Conservation (phyloP, 106 monocot species). For the Dendrobium catenatum region DNA sequence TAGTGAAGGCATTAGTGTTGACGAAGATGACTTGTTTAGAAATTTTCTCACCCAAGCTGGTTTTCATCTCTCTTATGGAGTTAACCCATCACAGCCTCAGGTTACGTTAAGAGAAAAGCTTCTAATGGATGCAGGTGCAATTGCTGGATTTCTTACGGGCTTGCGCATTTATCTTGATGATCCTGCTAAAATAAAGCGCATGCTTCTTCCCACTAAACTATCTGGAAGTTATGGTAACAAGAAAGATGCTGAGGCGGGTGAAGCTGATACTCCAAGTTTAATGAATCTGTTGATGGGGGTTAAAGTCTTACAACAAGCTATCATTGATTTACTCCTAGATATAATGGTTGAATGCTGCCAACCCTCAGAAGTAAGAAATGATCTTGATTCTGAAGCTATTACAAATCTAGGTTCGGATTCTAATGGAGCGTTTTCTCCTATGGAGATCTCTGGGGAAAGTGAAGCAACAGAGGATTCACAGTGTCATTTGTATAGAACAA, state of each 20-base stretch:
- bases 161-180: slow-evolving; percentile 81
- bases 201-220: slow-evolving; percentile 82
- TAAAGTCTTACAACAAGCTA: slow-evolving; percentile 84
- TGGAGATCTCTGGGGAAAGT: slow-evolving; percentile 34
- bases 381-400: slow-evolving; percentile 32
- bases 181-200: slow-evolving; percentile 84
- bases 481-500: slow-evolving; percentile 32
- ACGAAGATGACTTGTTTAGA: slow-evolving; percentile 83
- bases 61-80: slow-evolving; percentile 77
- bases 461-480: slow-evolving; percentile 33
- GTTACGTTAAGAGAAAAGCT: slow-evolving; percentile 87
- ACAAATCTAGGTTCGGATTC: slow-evolving; percentile 35
- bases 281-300: slow-evolving; percentile 91
- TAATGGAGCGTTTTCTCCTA: slow-evolving; percentile 32
- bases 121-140: slow-evolving; percentile 79
- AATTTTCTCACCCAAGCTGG: slow-evolving; percentile 82
- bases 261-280: slow-evolving; percentile 64
- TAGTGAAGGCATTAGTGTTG: slow-evolving; percentile 70
- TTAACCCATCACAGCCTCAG: slow-evolving; percentile 66
- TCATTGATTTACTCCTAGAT: slow-evolving; percentile 88
- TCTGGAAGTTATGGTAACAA: slow-evolving; percentile 42
- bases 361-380: slow-evolving; percentile 46
- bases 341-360: slow-evolving; percentile 99
- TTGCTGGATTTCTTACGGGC: slow-evolving; percentile 83
- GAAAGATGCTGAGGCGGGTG: slow-evolving; percentile 39